Base-by-base conservation (phyloP, 2,329 filamentous ascomycete species). In the Setomelanomma holmii region DNA sequence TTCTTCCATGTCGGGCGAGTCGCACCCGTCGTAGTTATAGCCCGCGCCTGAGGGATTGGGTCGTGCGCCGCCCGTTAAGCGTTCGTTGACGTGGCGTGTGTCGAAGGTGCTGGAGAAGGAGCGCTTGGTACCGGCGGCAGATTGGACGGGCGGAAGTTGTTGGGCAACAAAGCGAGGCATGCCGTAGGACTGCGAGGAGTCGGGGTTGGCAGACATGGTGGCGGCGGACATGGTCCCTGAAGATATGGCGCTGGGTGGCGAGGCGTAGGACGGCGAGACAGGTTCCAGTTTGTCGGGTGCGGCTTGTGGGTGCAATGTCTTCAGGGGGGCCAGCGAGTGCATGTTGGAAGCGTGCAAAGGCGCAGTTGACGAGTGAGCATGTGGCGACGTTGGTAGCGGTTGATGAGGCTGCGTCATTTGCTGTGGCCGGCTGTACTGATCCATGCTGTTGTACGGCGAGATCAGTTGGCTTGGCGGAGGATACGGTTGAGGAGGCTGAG, bases 21-120 rank as follows among this genome's bases (percentile, higher is more conserved):
- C 69, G 56, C 70, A 69, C 2, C 49, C 61, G 21, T 74, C 72
- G 56, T 73, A 72, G 10, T 44, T 64, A 49, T 74, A 73, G 24
- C 58, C 61, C 14, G 68, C 56, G 20, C 60, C 66, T 12, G 63
- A 56, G 14, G 64, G 65, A 42, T 69, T 72, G 4, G 79, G 79
- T 40, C 79, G 68, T 16, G 77, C 78, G 36, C 79, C 79, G 49
- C 76, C 69, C 17, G 76, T 72, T 43, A 81, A 62, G 8, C 77
- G 78, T 51, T 76, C 75, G 23, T 71, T 72, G 36, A 79, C 61
- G 56, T 80, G 76, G 14, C 67, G 62, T 4, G 75, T 76, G 49
- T 77, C 72, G 55, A 82, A 82, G 7, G 78, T 78, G 46, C 73
- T 69, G 19, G 75, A 76, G 62, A 76, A 81, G 23, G 75, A 74